Conservation (phyloP, 805 yeast genomes). For the Saturnispora ahearnii region DNA sequence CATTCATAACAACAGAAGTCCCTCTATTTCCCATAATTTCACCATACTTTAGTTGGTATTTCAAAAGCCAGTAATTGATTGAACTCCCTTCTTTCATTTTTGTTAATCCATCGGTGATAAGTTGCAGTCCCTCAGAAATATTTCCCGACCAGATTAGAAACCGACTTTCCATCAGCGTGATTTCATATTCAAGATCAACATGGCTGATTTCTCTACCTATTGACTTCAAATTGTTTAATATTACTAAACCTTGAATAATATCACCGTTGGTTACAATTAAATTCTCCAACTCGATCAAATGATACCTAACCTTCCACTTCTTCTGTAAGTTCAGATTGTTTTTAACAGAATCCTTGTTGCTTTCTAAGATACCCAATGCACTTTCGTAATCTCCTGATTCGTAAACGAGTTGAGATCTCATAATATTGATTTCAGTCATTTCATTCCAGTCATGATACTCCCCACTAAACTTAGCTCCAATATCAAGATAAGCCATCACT, state of each 20-base stretch:
- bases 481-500: conserved; percentile 1
- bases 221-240: conserved; percentile 26
- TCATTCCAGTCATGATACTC: conserved; percentile 30
- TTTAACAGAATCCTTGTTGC: conserved; percentile 14
- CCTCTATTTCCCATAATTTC: conserved; percentile 21
- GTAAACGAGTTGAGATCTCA: conserved; percentile 18
- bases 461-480: neutral
- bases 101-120: conserved; percentile 18
- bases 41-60: conserved; percentile 40
- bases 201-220: conserved; percentile 28
- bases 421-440: conserved; percentile 29
- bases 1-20: conserved; percentile 4
- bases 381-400: neutral
- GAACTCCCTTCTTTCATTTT: conserved; percentile 18
- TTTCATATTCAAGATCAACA: conserved; percentile 23
- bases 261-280: conserved; percentile 24
- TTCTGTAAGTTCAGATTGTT: conserved; percentile 28
- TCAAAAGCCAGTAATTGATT: conserved; percentile 38
- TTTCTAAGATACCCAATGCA: neutral
- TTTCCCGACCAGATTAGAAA: conserved; percentile 12
- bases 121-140: conserved; percentile 16
- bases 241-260: conserved; percentile 26
- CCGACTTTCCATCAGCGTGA: conserved; percentile 20
- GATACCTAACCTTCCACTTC: conserved; percentile 31
- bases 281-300: conserved; percentile 3